Evolutionary conservation across 352 stramenopile genomes (phyloP).

Genomic region (Halophytophthora polymorphica): DNA sequence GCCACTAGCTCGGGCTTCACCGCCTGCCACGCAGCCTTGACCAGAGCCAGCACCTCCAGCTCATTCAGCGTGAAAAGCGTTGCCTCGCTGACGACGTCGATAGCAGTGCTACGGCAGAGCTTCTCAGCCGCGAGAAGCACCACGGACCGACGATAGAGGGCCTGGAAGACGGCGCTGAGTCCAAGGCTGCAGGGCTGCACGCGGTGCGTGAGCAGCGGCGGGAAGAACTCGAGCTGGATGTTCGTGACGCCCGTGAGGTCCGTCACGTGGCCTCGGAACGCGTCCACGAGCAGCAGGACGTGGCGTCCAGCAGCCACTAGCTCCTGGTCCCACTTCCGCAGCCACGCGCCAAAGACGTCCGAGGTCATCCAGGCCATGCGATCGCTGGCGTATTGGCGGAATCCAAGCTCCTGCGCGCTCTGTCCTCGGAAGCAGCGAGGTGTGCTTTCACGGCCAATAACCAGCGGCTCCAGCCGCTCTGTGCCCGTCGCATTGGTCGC

Average conservation of each 20-base stretch:
- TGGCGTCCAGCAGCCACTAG: conserved; percentile 8
- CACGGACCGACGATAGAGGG: conserved; percentile 8
- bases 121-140: conserved; percentile 10
- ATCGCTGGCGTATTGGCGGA: conserved; percentile 11
- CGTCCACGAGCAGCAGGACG: conserved; percentile 14
- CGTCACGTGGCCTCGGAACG: conserved; percentile 3
- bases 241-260: conserved; percentile 5
- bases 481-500: conserved; percentile 12
- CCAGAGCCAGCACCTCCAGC: conserved; percentile 12
- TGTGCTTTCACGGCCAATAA: conserved; percentile 9
- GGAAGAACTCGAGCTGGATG: conserved; percentile 16
- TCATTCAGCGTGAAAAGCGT: conserved; percentile 6
- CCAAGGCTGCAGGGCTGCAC: conserved; percentile 13
- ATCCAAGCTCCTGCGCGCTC: background rate
- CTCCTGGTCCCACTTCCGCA: conserved; percentile 8
- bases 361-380: conserved; percentile 7
- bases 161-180: conserved; percentile 16
- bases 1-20: conserved; percentile 5
- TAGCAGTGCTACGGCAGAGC: background rate
- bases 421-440: too few species aligned
- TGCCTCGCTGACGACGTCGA: background rate
- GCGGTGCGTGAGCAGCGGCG: background rate
- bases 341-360: conserved; percentile 8
- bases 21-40: conserved; percentile 11
- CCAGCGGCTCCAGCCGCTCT: conserved; percentile 9